Conservation (phyloP, 176 grass and related monocot genomes). For the Paspalum notatum region DNA sequence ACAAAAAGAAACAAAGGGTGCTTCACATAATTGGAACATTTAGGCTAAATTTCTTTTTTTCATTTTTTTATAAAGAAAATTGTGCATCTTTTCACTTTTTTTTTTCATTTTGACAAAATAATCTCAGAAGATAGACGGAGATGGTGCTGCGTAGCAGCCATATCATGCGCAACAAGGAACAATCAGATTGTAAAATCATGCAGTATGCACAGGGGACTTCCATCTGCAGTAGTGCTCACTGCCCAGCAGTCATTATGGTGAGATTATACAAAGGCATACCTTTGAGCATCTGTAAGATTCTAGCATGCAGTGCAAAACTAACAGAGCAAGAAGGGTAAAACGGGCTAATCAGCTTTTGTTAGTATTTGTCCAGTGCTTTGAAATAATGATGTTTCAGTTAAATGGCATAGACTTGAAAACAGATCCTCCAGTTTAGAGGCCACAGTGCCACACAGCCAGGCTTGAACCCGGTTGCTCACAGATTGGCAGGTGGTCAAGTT, state of each 20-base stretch:
- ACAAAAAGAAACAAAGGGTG: neutral
- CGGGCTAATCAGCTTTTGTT: neutral
- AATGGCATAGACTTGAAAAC: neutral
- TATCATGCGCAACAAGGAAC: neutral
- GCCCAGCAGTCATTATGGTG: conserved; percentile 4
- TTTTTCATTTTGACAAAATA: neutral
- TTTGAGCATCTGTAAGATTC: neutral
- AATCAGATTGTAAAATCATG: neutral
- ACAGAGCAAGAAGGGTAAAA: neutral
- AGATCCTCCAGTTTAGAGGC: neutral
- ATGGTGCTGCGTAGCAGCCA: neutral
- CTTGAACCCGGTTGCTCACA: neutral
- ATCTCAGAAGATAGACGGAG: conserved; percentile 3
- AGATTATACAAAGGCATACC: conserved; percentile 6
- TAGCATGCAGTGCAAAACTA: neutral
- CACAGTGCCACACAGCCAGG: neutral
- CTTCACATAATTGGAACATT: neutral
- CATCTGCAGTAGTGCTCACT: conserved; percentile 6
- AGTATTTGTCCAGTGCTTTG: neutral
- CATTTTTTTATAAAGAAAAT: neutral
- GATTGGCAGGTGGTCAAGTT: conserved; percentile 1
- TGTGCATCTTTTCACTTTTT: neutral
- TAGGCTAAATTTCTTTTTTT: neutral
- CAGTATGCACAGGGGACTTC: neutral
- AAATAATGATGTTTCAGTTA: neutral